Evolutionary conservation across 768 basidiomycete genomes (phyloP).

Genomic region (Termitomyces sp.): DNA sequence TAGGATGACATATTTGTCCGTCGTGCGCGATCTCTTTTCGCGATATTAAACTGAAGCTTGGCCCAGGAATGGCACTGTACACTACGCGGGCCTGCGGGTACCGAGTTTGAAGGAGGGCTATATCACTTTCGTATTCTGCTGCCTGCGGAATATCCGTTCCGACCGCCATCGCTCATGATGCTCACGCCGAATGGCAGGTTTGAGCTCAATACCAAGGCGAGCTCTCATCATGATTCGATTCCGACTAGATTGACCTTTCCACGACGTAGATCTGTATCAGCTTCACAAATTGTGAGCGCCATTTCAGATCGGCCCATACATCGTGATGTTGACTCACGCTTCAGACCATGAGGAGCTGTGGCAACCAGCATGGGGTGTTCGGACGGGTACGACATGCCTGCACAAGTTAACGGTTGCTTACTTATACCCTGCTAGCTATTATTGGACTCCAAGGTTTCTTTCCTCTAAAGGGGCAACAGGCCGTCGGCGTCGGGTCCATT

Average conservation of each 20-base stretch:
- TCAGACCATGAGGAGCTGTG: slow-evolving; percentile 93
- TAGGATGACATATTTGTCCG: slow-evolving; percentile 89
- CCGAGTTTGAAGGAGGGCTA: slow-evolving; percentile 92
- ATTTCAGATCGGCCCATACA: background rate
- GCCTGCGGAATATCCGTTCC: slow-evolving; percentile 94
- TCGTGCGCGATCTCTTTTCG: slow-evolving; percentile 11
- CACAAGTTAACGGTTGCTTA: background rate
- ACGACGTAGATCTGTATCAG: slow-evolving; percentile 78
- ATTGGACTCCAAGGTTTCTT: slow-evolving; percentile 88
- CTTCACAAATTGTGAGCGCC: slow-evolving; percentile 76
- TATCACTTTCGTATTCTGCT: slow-evolving; percentile 92
- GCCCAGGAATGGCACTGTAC: slow-evolving; percentile 91
- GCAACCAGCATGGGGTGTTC: slow-evolving; percentile 98
- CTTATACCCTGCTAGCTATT: slow-evolving; percentile 49
- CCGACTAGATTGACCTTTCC: background rate
- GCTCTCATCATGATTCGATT: background rate
- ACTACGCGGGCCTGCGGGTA: slow-evolving; percentile 81
- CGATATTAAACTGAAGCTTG: slow-evolving; percentile 14
- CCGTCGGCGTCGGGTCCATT: slow-evolving; percentile 82
- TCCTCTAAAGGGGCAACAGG: slow-evolving; percentile 81
- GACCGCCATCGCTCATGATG: slow-evolving; percentile 93
- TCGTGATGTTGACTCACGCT: background rate
- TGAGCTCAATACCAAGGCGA: slow-evolving; percentile 90
- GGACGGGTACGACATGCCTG: slow-evolving; percentile 62
- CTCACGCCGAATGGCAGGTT: slow-evolving; percentile 97